Evolutionary conservation across 2,329 filamentous ascomycete species (phyloP).

Genomic region (Aspergillus terreus): DNA sequence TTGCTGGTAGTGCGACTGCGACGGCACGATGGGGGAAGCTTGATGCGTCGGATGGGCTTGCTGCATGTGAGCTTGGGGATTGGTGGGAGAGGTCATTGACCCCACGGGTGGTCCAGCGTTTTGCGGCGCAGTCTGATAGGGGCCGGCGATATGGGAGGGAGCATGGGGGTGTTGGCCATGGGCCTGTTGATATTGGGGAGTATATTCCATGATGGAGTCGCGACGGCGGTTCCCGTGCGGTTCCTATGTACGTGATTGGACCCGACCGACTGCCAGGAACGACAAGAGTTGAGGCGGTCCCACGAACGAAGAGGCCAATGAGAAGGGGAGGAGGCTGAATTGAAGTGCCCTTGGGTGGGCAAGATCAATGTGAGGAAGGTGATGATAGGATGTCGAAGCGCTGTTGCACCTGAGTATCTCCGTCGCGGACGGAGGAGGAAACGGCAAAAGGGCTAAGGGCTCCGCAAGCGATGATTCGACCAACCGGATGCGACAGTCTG

Average conservation of each 20-base stretch:
- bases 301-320: slow-evolving; percentile 14
- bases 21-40: slow-evolving; percentile 74
- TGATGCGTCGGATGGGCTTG: slow-evolving; percentile 58
- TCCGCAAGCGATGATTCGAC: slow-evolving; percentile 40
- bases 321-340: slow-evolving; percentile 13
- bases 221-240: slow-evolving; percentile 25
- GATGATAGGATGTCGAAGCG: slow-evolving; percentile 20
- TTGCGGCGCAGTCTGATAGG: slow-evolving; percentile 61
- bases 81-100: slow-evolving; percentile 69
- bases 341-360: slow-evolving; percentile 7
- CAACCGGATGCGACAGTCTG: slow-evolving; percentile 33
- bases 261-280: slow-evolving; percentile 15
- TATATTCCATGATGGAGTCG: slow-evolving; percentile 65
- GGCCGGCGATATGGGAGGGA: slow-evolving; percentile 54
- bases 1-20: slow-evolving; percentile 67
- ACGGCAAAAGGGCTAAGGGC: slow-evolving; percentile 21
- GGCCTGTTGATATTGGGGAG: slow-evolving; percentile 66
- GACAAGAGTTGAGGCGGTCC: slow-evolving; percentile 17
- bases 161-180: slow-evolving; percentile 60
- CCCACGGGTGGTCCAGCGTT: slow-evolving; percentile 43
- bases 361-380: slow-evolving; percentile 7
- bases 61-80: slow-evolving; percentile 64
- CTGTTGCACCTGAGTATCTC: slow-evolving; percentile 22
- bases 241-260: slow-evolving; percentile 16
- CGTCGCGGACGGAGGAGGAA: slow-evolving; percentile 21